phyloP scores from a whole-genome alignment of 2,329 filamentous ascomycete genomes.

The Meredithiella fracta region DNA sequence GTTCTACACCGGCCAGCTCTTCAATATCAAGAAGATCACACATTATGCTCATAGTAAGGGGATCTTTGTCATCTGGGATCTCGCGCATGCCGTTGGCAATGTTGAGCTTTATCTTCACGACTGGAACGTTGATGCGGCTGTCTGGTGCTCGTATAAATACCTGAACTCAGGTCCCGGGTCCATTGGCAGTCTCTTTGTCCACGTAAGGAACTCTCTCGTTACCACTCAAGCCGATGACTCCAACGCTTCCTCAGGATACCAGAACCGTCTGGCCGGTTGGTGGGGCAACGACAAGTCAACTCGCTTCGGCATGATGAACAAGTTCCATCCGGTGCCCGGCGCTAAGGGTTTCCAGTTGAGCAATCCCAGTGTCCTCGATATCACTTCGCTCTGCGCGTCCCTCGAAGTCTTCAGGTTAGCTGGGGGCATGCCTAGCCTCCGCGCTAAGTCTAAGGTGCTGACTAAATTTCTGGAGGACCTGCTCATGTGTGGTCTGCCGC shows the following conservation, averaged over 20 bases:
- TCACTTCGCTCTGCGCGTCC: constrained; percentile 53
- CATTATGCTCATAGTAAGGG: constrained; percentile 54
- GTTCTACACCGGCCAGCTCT: constrained; percentile 79
- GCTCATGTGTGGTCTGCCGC: constrained; percentile 24
- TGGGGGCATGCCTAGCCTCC: constrained; percentile 41
- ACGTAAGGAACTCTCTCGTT: constrained; percentile 53
- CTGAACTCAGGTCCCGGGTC: constrained; percentile 71
- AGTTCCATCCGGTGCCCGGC: constrained; percentile 59
- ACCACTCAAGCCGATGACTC: constrained; percentile 19
- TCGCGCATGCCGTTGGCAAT: constrained; percentile 75
- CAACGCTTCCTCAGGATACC: constrained; percentile 28
- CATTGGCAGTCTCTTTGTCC: constrained; percentile 68
- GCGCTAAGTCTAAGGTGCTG: constrained; percentile 48
- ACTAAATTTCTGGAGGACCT: constrained; percentile 58
- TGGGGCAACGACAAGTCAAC: constrained; percentile 66
- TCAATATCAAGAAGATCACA: constrained; percentile 71
- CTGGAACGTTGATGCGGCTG: constrained; percentile 83
- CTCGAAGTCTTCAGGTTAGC: constrained; percentile 54
- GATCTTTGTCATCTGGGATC: constrained; percentile 70
- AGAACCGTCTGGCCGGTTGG: constrained; percentile 62
- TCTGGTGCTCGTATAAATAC: constrained; percentile 93
- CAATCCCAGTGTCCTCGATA: constrained; percentile 58
- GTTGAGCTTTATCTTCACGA: constrained; percentile 65
- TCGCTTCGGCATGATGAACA: constrained; percentile 71
- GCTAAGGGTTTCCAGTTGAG: constrained; percentile 73